A percentile compares a stretch with the other conserved stretches of the same genome.
Conservation (phyloP, 2,329 filamentous ascomycete species). For the Colletotrichum sojae region DNA sequence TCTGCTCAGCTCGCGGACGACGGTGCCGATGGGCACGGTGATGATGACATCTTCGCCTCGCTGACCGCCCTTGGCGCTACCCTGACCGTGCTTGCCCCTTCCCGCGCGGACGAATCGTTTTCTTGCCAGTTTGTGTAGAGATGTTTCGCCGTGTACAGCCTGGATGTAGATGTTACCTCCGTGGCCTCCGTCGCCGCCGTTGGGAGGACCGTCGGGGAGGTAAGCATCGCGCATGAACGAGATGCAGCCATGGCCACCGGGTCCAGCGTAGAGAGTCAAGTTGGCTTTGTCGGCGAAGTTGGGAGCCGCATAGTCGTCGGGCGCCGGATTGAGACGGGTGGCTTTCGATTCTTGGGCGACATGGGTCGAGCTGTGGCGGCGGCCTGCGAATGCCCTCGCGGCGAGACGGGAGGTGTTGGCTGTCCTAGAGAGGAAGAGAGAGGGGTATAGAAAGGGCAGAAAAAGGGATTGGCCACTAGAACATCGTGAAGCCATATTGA, state of each 20-base stretch:
- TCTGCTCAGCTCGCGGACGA: constrained; percentile 86
- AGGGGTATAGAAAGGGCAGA: constrained; percentile 67
- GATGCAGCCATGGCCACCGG: constrained; percentile 92
- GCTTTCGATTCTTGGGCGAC: constrained; percentile 37
- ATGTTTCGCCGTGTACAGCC: constrained; percentile 91
- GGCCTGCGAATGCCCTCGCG: constrained; percentile 43
- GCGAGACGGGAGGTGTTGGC: constrained; percentile 45
- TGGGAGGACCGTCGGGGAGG: constrained; percentile 88
- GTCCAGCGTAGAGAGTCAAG: constrained; percentile 82
- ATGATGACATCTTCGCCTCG: constrained; percentile 90
- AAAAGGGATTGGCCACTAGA: constrained; percentile 53
- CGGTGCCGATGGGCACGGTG: constrained; percentile 91
- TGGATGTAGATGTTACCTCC: constrained; percentile 97
- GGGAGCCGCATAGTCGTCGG: constrained; percentile 86
- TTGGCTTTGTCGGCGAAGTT: constrained; percentile 91
- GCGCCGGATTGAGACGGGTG: constrained; percentile 82
- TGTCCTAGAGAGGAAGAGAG: constrained; percentile 53
- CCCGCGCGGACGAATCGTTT: constrained; percentile 81
- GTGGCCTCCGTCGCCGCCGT: constrained; percentile 93
- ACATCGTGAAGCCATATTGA: constrained; percentile 59
- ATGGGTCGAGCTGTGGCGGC: constrained; percentile 41
- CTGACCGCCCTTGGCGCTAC: constrained; percentile 80
- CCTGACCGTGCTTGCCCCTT: constrained; percentile 83
- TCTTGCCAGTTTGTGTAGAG: constrained; percentile 90
- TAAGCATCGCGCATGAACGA: constrained; percentile 95